Evolutionary conservation across 1,139 yeast species (phyloP), one percentile per base, ranked within the genome.

Genomic region (Lodderomyces margitis): DNA sequence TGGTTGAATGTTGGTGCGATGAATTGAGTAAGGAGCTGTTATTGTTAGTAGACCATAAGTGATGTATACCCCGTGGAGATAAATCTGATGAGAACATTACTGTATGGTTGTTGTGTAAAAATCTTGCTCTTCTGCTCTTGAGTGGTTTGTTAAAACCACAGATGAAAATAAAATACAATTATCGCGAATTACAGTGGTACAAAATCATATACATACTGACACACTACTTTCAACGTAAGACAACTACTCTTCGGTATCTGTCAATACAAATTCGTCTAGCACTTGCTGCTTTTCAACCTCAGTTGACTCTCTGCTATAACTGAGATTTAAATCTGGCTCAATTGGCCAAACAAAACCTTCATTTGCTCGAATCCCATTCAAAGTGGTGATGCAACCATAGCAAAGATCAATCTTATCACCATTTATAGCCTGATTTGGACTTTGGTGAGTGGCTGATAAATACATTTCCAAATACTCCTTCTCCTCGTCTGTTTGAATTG

Each of bases 381-480:
- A 58, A 21, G 81, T 75, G 1, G 84, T 83, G 37, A 81, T 73
- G 57, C 96, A 87, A 1, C 95, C 96, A 56, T 87, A 87, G 55
- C 96, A 87, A 11, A 85, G 54, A 20, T 66, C 58, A 1, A 68
- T 49, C 2, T 55, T 60, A 4, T 32, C 36, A n/a, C 42, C 44
- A 15, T 39, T 24, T 2, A 21, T 11, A 35, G 49, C 46, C 39
- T 53, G 46, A 10, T 25, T 17, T 7, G 14, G 1, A 7, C 7
- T 31, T 10, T 23, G 30, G 9, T 21, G 14, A 2, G 10, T 6
- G 12, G 27, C 31, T 11, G 33, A 15, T 6, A 28, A 23, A 46
- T 56, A 62, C 42, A 64, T 55, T 35, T 59, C 50, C 2, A 61
- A 59, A 36, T 72, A 66, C 3, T 54, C 66, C 12, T 47, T 42